phyloP scores from a whole-genome alignment of 331 rosid species.

The Acacia pycnantha region DNA sequence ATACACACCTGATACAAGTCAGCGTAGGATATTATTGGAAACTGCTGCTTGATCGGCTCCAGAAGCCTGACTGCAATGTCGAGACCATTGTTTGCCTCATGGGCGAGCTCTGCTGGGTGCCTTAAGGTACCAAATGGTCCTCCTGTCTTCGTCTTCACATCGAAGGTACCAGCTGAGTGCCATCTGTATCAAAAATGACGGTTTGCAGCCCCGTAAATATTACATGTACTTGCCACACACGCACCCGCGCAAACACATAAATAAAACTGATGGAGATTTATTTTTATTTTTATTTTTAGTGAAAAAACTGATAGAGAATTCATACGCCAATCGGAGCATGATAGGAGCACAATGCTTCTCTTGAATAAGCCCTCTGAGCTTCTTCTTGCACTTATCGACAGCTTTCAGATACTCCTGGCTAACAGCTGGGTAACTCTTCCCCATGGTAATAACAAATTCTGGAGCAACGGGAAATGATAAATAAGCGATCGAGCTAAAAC shows the following conservation, averaged over 20 bases:
- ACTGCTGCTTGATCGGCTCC: slow-evolving; percentile 54
- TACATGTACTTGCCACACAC: neutral
- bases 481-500: neutral
- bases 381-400: slow-evolving; percentile 49
- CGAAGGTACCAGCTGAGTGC: slow-evolving; percentile 73
- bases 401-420: slow-evolving; percentile 49
- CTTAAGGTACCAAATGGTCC: slow-evolving; percentile 65
- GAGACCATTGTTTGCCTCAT: slow-evolving; percentile 64
- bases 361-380: slow-evolving; percentile 46
- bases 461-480: neutral
- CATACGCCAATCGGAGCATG: slow-evolving; percentile 56
- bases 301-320: neutral
- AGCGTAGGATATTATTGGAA: slow-evolving; percentile 54
- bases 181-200: slow-evolving; percentile 37
- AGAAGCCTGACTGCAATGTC: slow-evolving; percentile 54
- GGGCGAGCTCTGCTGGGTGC: slow-evolving; percentile 54
- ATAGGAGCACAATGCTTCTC: slow-evolving; percentile 62
- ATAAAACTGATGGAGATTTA: neutral
- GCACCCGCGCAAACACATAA: neutral
- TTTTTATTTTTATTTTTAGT: too few relatives aligned
- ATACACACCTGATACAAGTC: slow-evolving; percentile 54
- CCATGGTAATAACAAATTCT: slow-evolving; percentile 29
- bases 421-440: slow-evolving; percentile 46
- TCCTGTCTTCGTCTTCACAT: slow-evolving; percentile 53
- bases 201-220: neutral